A percentile compares a stretch with the other conserved stretches of the same genome.
Evolutionary conservation across 495 filamentous ascomycete genomes (phyloP).

Genomic region (Penicillium crystallinum): DNA sequence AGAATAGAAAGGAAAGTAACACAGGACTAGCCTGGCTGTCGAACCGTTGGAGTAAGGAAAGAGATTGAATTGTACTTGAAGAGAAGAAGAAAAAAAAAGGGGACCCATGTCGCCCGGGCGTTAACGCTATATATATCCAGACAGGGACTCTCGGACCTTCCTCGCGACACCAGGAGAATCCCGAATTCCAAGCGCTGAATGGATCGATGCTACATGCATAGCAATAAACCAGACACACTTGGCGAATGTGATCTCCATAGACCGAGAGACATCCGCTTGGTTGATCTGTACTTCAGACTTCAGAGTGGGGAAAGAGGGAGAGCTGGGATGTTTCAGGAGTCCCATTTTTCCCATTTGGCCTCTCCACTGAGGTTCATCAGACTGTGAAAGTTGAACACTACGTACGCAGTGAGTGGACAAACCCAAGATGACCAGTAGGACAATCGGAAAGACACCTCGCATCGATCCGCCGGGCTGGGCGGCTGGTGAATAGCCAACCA

Average conservation of each 20-base stretch:
- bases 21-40: constrained; percentile 38
- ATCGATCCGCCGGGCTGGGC: constrained; percentile 16
- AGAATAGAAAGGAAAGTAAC: constrained; percentile 26
- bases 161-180: background rate
- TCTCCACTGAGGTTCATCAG: background rate
- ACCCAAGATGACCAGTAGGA: constrained; percentile 13
- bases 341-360: background rate
- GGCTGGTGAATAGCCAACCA: constrained; percentile 23
- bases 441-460: constrained; percentile 1
- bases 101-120: constrained; percentile 6
- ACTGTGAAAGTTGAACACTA: background rate
- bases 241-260: constrained; percentile 5
- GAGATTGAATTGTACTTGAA: constrained; percentile 19
- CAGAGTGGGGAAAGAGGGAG: constrained; percentile 9
- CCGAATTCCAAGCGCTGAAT: constrained; percentile 1
- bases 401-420: background rate
- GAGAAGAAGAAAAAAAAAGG: constrained; percentile 11
- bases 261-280: background rate
- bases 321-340: constrained; percentile 23
- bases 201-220: constrained; percentile 8
- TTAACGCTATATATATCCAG: constrained; percentile 21
- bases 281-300: background rate
- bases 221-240: constrained; percentile 22
- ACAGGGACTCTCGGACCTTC: constrained; percentile 1
- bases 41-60: constrained; percentile 24